Conservation (phyloP, 1,284 basidiomycete genomes). For the Melanopsichium pennsylvanicum region DNA sequence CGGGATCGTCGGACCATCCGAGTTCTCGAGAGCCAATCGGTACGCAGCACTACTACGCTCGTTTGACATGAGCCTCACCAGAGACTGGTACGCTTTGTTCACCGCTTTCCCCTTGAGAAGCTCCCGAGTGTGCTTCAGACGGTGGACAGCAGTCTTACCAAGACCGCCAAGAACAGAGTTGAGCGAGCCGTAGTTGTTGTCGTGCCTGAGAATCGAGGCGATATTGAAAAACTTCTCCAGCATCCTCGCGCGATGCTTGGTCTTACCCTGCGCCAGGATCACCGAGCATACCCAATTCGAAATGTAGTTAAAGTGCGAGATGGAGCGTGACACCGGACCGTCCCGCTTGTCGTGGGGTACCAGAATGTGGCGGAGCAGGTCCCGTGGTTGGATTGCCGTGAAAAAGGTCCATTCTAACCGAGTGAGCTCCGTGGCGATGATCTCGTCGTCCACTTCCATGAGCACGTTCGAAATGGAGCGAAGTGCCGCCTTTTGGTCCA, state of each 20-base stretch:
- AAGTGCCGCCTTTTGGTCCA: slow-evolving; percentile 44
- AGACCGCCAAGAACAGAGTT: slow-evolving; percentile 57
- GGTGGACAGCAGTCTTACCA: slow-evolving; percentile 54
- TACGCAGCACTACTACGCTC: slow-evolving; percentile 56
- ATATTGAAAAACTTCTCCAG: slow-evolving; percentile 61
- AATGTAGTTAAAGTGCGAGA: slow-evolving; percentile 62
- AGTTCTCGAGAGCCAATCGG: slow-evolving; percentile 56
- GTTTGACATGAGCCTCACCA: slow-evolving; percentile 54
- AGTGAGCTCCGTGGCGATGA: slow-evolving; percentile 55
- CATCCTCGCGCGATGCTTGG: slow-evolving; percentile 55
- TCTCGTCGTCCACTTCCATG: slow-evolving; percentile 49
- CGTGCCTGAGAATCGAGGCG: slow-evolving; percentile 50
- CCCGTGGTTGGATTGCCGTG: slow-evolving; percentile 53
- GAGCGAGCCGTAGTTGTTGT: slow-evolving; percentile 61
- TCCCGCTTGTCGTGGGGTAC: slow-evolving; percentile 47
- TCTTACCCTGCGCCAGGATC: slow-evolving; percentile 57
- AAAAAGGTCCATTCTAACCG: slow-evolving; percentile 57
- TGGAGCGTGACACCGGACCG: slow-evolving; percentile 52
- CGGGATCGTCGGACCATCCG: slow-evolving; percentile 54
- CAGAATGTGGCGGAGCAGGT: slow-evolving; percentile 57
- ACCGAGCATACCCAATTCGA: slow-evolving; percentile 60
- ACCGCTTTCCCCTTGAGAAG: slow-evolving; percentile 52
- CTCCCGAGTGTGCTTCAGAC: slow-evolving; percentile 53
- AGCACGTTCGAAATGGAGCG: slow-evolving; percentile 54
- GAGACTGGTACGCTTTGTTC: slow-evolving; percentile 51